phyloP scores from a whole-genome alignment of 1,139 yeast genomes.

The Suhomyces bribrorum region DNA sequence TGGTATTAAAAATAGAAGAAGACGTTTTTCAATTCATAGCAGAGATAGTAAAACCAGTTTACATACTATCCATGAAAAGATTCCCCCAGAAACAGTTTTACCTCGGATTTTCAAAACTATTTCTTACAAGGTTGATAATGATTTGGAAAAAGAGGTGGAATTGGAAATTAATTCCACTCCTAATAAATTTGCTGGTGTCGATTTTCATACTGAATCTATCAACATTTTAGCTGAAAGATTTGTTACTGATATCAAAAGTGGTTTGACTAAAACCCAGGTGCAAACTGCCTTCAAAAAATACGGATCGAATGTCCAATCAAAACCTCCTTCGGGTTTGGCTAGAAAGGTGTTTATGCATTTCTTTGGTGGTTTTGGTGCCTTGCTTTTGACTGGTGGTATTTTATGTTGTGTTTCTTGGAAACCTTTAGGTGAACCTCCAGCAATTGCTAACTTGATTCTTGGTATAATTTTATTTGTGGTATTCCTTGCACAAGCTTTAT shows the following conservation, averaged over 20 bases:
- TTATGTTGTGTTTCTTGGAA: conserved; percentile 51
- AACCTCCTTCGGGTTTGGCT: conserved; percentile 35
- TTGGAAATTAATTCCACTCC: conserved; percentile 8
- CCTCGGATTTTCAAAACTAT: conserved; percentile 41
- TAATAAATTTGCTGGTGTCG: conserved; percentile 23
- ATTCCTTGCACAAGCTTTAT: conserved; percentile 48
- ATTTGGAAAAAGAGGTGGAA: conserved; percentile 12
- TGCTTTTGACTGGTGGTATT: conserved; percentile 48
- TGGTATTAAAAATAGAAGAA: conserved; percentile 2
- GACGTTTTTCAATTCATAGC: conserved; percentile 12
- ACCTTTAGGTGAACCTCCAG: conserved; percentile 55
- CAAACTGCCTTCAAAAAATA: conserved; percentile 20
- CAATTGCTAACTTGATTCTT: conserved; percentile 45
- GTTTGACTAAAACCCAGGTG: conserved; percentile 21
- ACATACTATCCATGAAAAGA: conserved; percentile 18
- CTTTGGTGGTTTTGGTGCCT: conserved; percentile 54
- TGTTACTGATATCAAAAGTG: conserved; percentile 18
- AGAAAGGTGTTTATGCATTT: conserved; percentile 39
- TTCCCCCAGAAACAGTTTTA: conserved; percentile 30
- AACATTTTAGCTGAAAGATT: conserved; percentile 26
- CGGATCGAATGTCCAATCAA: conserved; percentile 43
- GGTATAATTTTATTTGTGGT: conserved; percentile 47
- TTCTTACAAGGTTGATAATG: conserved; percentile 37
- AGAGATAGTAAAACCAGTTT: conserved; percentile 9
- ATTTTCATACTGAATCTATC: conserved; percentile 28